Percentiles rank a stretch among this genome's conserved stretches.
Conservation (phyloP, 2,329 filamentous ascomycete species). For the Aspergillus candidus region DNA sequence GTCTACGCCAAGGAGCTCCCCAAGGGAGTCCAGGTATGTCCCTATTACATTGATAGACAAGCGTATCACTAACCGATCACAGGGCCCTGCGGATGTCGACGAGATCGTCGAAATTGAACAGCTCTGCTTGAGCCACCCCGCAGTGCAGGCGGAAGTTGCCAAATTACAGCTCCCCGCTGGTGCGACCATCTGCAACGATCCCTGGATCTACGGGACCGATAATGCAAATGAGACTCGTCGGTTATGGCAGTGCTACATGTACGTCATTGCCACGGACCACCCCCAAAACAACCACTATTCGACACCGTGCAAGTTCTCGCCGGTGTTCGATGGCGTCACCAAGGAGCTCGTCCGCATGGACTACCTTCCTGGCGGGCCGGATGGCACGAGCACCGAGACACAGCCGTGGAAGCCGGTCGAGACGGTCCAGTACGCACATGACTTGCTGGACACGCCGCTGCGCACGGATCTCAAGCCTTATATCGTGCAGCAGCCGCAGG, state of each 20-base stretch:
- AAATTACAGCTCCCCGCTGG: conserved; percentile 55
- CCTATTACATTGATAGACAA: neutral
- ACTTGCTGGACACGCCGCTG: conserved; percentile 59
- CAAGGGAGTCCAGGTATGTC: conserved; percentile 41
- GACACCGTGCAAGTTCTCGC: conserved; percentile 32
- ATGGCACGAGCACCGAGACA: conserved; percentile 52
- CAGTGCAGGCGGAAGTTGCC: conserved; percentile 53
- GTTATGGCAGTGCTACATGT: conserved; percentile 39
- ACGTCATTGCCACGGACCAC: conserved; percentile 30
- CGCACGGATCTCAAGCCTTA: conserved; percentile 61
- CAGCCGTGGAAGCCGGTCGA: conserved; percentile 52
- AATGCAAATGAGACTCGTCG: conserved; percentile 34
- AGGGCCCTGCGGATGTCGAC: conserved; percentile 54
- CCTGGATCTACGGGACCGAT: conserved; percentile 63
- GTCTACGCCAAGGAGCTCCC: conserved; percentile 39
- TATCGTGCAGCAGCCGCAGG: conserved; percentile 59
- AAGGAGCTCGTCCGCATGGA: conserved; percentile 65
- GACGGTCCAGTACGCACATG: conserved; percentile 52
- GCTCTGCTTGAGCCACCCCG: conserved; percentile 49
- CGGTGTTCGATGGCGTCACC: conserved; percentile 52
- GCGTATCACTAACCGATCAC: conserved; percentile 28
- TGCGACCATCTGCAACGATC: conserved; percentile 52
- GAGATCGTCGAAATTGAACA: conserved; percentile 56
- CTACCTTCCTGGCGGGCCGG: conserved; percentile 59
- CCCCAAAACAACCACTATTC: conserved; percentile 35